phyloP scores from a whole-genome alignment of 2,329 filamentous ascomycete genomes.

The Sclerotiophoma versabilis region DNA sequence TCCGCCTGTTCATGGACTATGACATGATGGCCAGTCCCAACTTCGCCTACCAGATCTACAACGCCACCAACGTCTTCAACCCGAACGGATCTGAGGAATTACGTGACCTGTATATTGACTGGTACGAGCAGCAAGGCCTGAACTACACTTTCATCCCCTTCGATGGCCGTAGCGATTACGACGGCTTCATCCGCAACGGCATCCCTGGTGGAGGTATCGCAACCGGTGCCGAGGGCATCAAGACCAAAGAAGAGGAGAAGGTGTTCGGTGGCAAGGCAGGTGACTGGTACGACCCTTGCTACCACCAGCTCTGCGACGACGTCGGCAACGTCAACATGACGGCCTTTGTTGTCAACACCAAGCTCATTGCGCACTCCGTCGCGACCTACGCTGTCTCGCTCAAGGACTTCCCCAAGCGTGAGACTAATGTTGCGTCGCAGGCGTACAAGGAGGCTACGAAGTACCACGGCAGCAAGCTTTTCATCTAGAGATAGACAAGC shows the following conservation, averaged over 20 bases:
- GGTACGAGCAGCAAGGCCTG: constrained; percentile 46
- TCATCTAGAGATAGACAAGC: constrained; percentile 28
- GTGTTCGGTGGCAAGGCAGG: constrained; percentile 51
- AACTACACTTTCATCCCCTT: constrained; percentile 51
- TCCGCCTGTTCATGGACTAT: constrained; percentile 54
- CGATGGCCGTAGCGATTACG: constrained; percentile 52
- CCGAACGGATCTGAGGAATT: constrained; percentile 48
- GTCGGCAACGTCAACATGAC: constrained; percentile 49
- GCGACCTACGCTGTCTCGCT: constrained; percentile 46
- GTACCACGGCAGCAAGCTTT: constrained; percentile 47
- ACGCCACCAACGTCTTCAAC: constrained; percentile 48
- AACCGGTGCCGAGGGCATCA: constrained; percentile 52
- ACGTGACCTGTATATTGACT: constrained; percentile 49
- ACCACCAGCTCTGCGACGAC: constrained; percentile 51
- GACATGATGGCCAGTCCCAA: constrained; percentile 54
- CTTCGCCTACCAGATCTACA: constrained; percentile 51
- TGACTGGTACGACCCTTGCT: constrained; percentile 50
- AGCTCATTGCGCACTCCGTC: constrained; percentile 49
- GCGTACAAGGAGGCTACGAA: constrained; percentile 32
- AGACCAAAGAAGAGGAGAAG: constrained; percentile 47
- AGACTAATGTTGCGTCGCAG: constrained; percentile 21
- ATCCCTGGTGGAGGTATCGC: constrained; percentile 52
- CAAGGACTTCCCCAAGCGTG: constrained; percentile 46
- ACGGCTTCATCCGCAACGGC: constrained; percentile 51
- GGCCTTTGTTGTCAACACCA: constrained; percentile 50